Conservation (phyloP, 352 stramenopile genomes). For the Phytophthora litchii region DNA sequence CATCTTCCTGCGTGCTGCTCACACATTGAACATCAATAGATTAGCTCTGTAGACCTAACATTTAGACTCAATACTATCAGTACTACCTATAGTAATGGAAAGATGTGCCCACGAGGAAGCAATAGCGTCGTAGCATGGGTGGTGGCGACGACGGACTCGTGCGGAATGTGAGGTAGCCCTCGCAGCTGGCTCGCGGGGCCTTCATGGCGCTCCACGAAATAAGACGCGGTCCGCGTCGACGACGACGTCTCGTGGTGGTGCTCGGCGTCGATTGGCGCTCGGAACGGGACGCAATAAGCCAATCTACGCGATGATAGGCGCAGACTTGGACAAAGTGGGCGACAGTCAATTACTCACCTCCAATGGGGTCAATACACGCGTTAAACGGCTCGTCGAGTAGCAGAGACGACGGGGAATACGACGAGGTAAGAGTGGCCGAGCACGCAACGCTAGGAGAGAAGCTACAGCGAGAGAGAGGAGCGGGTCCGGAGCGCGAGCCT, state of each 20-base stretch:
- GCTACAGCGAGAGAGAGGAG: conserved; percentile 21
- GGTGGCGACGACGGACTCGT: conserved; percentile 87
- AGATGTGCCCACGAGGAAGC: conserved; percentile 87
- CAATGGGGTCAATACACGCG: conserved; percentile 2
- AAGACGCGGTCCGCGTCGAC: conserved; percentile 21
- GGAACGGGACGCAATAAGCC: conserved; percentile 4
- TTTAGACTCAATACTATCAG: conserved; percentile 9
- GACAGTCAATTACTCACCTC: conserved; percentile 12
- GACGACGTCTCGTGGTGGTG: conserved; percentile 30
- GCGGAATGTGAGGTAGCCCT: conserved; percentile 87
- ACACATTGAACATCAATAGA: conserved; percentile 3
- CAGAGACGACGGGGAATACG: conserved; percentile 12
- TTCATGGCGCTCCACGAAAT: conserved; percentile 76
- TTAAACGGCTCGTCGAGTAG: conserved; percentile 13
- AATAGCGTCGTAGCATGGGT: conserved; percentile 87
- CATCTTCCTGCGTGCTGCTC: conserved; percentile 87
- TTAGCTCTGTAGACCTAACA: not conserved
- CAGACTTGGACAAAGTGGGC: conserved; percentile 4
- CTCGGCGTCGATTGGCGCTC: conserved; percentile 13
- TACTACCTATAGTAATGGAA: conserved; percentile 85
- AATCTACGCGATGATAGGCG: conserved; percentile 14
- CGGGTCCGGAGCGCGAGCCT: conserved; percentile 17
- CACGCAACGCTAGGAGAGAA: conserved; percentile 1
- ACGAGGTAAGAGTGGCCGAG: not conserved
- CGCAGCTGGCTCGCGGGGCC: conserved; percentile 77